These are phyloP conservation scores for Phtheirospermum japonicum DNA, from an alignment of 257 asterid genomes.

Conservation along the genomic window DNA sequence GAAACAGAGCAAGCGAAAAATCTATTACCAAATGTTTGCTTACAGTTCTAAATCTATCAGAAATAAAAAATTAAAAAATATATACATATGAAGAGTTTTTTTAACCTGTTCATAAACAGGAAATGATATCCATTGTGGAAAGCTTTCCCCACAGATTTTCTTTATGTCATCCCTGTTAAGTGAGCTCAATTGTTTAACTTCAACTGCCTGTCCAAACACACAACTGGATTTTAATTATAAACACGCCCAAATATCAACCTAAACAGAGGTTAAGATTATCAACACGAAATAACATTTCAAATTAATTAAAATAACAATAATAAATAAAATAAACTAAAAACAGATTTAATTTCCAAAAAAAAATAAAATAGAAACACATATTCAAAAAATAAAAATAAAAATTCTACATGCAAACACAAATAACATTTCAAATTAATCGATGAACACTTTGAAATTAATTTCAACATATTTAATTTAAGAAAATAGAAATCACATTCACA, in stretches of 20 bases:
- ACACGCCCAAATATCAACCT: background rate
- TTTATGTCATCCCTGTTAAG: constrained; percentile 82
- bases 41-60: background rate
- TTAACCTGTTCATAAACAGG: constrained; percentile 90
- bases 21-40: constrained; percentile 1
- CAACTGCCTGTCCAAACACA: constrained; percentile 65
- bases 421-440: too few relatives aligned
- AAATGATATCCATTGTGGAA: constrained; percentile 94
- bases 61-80: background rate
- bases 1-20: constrained; percentile 6
- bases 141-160: constrained; percentile 85
- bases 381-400: background rate
- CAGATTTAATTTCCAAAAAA: too few relatives aligned
- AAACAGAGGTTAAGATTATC: background rate
- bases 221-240: constrained; percentile 16
- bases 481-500: too few relatives aligned
- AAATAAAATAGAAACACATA: too few relatives aligned
- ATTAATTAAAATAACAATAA: background rate
- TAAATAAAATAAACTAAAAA: too few relatives aligned
- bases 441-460: too few relatives aligned
- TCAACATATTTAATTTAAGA: too few relatives aligned
- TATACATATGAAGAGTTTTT: background rate
- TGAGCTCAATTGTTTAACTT: constrained; percentile 60
- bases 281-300: too few relatives aligned
- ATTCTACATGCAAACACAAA: background rate